Evolutionary conservation across 768 basidiomycete species (phyloP).

Genomic region (Pulveroboletus sp.): DNA sequence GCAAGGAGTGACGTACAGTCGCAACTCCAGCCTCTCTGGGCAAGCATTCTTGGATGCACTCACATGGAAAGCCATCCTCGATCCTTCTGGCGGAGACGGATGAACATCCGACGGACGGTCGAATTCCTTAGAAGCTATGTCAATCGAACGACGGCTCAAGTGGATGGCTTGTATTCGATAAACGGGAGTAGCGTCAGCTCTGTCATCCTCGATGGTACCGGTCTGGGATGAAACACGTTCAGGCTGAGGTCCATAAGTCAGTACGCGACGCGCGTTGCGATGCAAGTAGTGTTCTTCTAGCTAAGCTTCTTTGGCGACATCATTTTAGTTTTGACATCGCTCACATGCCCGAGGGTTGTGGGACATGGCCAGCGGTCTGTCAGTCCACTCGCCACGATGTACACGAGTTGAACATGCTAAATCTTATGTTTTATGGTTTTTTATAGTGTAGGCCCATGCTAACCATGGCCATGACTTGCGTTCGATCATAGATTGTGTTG

Average conservation of each 20-base stretch:
- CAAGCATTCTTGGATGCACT: conserved; percentile 42
- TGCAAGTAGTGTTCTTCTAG: conserved; percentile 13
- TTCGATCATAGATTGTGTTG: background rate
- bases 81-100: conserved; percentile 30
- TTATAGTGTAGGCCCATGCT: too few species aligned
- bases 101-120: background rate
- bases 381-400: background rate
- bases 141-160: conserved; percentile 43
- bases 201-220: conserved; percentile 22
- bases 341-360: conserved; percentile 35
- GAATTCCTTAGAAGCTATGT: conserved; percentile 38
- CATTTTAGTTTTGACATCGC: conserved; percentile 27
- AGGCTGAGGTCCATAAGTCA: conserved; percentile 25
- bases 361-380: conserved; percentile 34
- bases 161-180: conserved; percentile 53
- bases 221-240: conserved; percentile 32
- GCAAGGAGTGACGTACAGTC: conserved; percentile 15
- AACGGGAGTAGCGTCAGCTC: conserved; percentile 34
- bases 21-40: conserved; percentile 42
- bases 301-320: background rate
- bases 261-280: conserved; percentile 31
- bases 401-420: background rate
- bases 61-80: conserved; percentile 19
- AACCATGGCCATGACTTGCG: background rate
- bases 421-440: conserved; percentile 4